Percentiles rank a stretch among this genome's conserved stretches.
Conservation (phyloP, 371 early-diverging fungal species). For the Nematocida minor region DNA sequence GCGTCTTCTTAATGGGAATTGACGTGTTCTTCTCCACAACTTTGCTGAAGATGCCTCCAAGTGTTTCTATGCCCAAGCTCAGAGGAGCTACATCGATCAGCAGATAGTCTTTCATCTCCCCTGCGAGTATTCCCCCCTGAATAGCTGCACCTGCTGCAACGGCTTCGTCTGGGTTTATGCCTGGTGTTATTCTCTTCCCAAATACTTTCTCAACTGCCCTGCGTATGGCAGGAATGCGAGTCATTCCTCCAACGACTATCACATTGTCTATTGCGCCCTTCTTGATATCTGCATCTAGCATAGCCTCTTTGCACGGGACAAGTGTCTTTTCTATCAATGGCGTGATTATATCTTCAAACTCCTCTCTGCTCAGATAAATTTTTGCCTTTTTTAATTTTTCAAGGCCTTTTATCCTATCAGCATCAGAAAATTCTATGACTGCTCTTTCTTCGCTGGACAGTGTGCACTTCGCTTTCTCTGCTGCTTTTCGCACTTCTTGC, state of each 20-base stretch:
- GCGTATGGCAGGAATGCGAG: slow-evolving; percentile 89
- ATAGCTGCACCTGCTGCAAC: slow-evolving; percentile 97
- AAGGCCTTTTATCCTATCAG: no score
- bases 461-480: slow-evolving; percentile 94
- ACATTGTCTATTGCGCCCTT: slow-evolving; percentile 80
- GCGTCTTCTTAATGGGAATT: slow-evolving; percentile 95
- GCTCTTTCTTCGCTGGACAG: slow-evolving; percentile 67
- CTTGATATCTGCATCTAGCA: slow-evolving; percentile 82
- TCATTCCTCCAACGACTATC: slow-evolving; percentile 97
- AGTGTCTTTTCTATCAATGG: slow-evolving; percentile 79
- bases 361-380: slow-evolving; percentile 77
- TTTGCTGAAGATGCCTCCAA: slow-evolving; percentile 86
- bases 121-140: slow-evolving; percentile 90
- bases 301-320: slow-evolving; percentile 83
- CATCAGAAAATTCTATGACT: slow-evolving; percentile 80
- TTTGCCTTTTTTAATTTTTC: slow-evolving; percentile 67
- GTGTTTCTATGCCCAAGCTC: slow-evolving; percentile 74
- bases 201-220: slow-evolving; percentile 81
- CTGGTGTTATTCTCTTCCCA: slow-evolving; percentile 78
- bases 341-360: slow-evolving; percentile 76
- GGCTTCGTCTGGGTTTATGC: slow-evolving; percentile 96
- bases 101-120: slow-evolving; percentile 82
- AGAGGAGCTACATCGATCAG: slow-evolving; percentile 93
- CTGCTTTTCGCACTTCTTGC: slow-evolving; percentile 72
- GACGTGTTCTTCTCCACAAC: slow-evolving; percentile 94